Evolutionary conservation across 163 green algal species (phyloP), one percentile per base, ranked within the genome.

Genomic region (Prototheca cutis): DNA sequence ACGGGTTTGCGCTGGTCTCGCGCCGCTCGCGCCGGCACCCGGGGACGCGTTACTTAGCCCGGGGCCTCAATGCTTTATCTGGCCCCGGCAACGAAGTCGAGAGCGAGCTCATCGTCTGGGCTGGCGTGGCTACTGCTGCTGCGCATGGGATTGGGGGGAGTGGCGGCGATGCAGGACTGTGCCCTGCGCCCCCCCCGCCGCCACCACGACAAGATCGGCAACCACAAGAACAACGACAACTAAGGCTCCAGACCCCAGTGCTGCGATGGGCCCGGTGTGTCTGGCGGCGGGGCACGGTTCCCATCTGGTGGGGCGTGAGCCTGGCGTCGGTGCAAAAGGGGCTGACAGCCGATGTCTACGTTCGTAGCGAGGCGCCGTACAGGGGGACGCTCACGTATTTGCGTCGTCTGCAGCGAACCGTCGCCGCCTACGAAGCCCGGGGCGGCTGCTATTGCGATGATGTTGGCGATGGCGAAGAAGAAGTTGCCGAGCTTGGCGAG

Each of bases 261-360:
- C 36, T 74, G 36, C 53, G 55, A 19, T 91, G 78, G 75, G 68
- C 63, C 32, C 66, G 83, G 1, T 90, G 93, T 63, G 71, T 88
- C 7, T 99, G 93, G 93, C 80, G 92, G 40, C 74, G 93, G 3
- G 93, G 93, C 48, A 95, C 86, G 27, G 93, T 98, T 42, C 93
- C 93, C 36, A 90, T 99, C 60, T 94, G 90, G 80, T 99, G 93
- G 93, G 85, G 80, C 5, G 86, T 94, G 39, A 84, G 88, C 51
- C 88, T 98, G 31, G 86, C 88, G 52, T 86, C 53, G 34, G 30
- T 77, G 54, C 62, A 69, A 29, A 64, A 70, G 48, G 70, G 70
- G 19, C 64, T 77, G 28, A 54, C 68, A 23, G 70, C 70, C 21
- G 70, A 77, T 53, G 54, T 72, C 19, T 72, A 63, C 30, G 59